Evolutionary conservation across 2,329 filamentous ascomycete genomes (phyloP).

Genomic region (Pseudopithomyces chartarum): DNA sequence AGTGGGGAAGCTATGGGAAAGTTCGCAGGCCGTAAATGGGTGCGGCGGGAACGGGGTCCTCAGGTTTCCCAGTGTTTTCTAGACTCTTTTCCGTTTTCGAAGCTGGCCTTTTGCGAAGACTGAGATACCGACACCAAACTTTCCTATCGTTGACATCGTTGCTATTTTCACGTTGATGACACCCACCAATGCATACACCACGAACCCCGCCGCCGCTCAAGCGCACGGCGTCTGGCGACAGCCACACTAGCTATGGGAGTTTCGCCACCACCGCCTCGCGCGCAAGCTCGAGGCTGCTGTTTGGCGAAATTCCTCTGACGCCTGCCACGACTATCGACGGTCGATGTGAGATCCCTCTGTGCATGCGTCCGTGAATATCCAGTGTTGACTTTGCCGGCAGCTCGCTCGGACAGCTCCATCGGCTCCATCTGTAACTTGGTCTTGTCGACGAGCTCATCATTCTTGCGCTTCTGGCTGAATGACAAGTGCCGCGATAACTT

Average conservation of each 20-base stretch:
- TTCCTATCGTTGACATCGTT: conserved; percentile 17
- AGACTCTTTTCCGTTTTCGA: neutral
- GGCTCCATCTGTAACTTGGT: conserved; percentile 56
- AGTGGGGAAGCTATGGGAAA: conserved; percentile 23
- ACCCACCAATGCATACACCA: conserved; percentile 36
- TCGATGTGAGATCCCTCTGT: conserved; percentile 38
- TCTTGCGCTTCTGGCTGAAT: conserved; percentile 56
- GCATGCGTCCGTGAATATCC: conserved; percentile 11
- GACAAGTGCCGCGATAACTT: conserved; percentile 53
- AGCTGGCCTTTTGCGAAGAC: neutral
- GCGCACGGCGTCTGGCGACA: conserved; percentile 44
- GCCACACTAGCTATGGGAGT: conserved; percentile 43
- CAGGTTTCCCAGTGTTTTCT: conserved; percentile 21
- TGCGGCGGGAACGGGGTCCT: conserved; percentile 35
- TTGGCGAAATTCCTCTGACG: conserved; percentile 56
- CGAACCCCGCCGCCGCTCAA: conserved; percentile 43
- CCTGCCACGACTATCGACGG: conserved; percentile 44
- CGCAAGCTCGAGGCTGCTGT: conserved; percentile 49
- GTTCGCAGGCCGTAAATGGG: conserved; percentile 36
- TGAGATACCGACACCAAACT: conserved; percentile 12
- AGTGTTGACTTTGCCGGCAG: conserved; percentile 42
- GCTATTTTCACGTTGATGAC: conserved; percentile 19
- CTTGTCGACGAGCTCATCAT: conserved; percentile 53
- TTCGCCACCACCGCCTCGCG: conserved; percentile 42
- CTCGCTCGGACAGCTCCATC: conserved; percentile 52